These are phyloP conservation scores for Dactylellina haptotyla DNA, from an alignment of 2,329 filamentous ascomycete species.

Conservation along the genomic window DNA sequence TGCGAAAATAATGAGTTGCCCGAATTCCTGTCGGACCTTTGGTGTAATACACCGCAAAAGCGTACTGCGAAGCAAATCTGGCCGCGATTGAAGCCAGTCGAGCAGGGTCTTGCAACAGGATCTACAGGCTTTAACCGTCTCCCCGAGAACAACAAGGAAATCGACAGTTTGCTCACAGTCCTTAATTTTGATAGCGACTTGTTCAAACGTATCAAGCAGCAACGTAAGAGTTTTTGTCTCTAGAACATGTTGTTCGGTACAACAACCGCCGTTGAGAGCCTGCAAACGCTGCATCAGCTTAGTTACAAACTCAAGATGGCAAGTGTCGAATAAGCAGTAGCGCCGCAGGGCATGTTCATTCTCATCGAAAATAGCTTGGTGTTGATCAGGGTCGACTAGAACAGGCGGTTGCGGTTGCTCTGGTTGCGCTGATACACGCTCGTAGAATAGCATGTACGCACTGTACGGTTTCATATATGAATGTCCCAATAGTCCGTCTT, in stretches of 20 bases:
- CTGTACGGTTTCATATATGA: constrained; percentile 76
- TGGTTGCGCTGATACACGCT: constrained; percentile 75
- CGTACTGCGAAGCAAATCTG: constrained; percentile 53
- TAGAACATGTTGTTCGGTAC: constrained; percentile 64
- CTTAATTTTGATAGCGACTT: constrained; percentile 77
- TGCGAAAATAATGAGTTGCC: constrained; percentile 55
- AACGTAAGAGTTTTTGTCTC: constrained; percentile 64
- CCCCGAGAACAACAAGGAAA: constrained; percentile 68
- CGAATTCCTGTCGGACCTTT: constrained; percentile 56
- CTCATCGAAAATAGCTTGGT: constrained; percentile 72
- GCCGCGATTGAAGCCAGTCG: constrained; percentile 54
- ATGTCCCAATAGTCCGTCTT: constrained; percentile 38
- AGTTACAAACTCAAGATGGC: constrained; percentile 74
- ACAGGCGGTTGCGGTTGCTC: constrained; percentile 64
- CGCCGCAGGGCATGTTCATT: constrained; percentile 79
- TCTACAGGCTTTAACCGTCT: constrained; percentile 61
- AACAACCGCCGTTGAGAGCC: constrained; percentile 63
- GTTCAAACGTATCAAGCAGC: constrained; percentile 73
- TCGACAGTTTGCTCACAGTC: constrained; percentile 72
- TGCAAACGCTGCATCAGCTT: constrained; percentile 70
- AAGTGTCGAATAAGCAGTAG: constrained; percentile 81
- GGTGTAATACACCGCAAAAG: constrained; percentile 56
- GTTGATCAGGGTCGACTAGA: constrained; percentile 61
- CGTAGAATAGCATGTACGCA: constrained; percentile 98
- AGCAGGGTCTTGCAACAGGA: constrained; percentile 56